phyloP scores from a whole-genome alignment of 2,329 filamentous ascomycete genomes.

The Neofusicoccum ribis region DNA sequence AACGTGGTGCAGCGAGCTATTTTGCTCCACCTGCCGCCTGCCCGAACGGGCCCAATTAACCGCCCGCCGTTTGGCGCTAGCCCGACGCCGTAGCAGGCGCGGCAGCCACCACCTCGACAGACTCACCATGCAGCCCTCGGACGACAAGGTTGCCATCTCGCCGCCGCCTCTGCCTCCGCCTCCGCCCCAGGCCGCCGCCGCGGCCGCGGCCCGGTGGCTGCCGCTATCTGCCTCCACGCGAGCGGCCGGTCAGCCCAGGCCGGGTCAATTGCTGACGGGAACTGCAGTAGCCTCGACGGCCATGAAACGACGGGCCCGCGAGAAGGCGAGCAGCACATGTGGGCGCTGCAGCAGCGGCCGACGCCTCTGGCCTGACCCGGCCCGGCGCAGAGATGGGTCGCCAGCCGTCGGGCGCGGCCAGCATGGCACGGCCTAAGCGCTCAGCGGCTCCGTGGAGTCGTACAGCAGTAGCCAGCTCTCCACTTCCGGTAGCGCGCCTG shows the following conservation, averaged over 20 bases:
- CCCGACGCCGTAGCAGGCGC: not conserved
- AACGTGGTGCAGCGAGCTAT: not conserved
- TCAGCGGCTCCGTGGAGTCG: not conserved
- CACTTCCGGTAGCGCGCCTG: not conserved
- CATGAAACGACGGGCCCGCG: not conserved
- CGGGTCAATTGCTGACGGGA: not conserved
- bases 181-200: no score
- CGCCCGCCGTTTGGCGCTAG: not conserved
- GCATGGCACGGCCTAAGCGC: constrained; percentile 11
- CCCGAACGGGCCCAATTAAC: not conserved
- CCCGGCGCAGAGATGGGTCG: not conserved
- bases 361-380: not conserved
- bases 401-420: not conserved
- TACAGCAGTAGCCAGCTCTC: not conserved
- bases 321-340: no score
- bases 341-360: not conserved
- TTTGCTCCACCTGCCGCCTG: not conserved
- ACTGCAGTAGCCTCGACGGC: not conserved
- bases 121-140: not conserved
- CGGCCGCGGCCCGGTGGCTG: not conserved
- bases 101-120: constrained; percentile 7
- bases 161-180: no score
- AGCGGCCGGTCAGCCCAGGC: not conserved
- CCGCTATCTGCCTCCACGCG: not conserved
- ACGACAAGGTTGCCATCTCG: not conserved